Evolutionary conservation across 2,329 filamentous ascomycete species (phyloP), one percentile per base, ranked within the genome.

Genomic region (Cordyceps fumosorosea): DNA sequence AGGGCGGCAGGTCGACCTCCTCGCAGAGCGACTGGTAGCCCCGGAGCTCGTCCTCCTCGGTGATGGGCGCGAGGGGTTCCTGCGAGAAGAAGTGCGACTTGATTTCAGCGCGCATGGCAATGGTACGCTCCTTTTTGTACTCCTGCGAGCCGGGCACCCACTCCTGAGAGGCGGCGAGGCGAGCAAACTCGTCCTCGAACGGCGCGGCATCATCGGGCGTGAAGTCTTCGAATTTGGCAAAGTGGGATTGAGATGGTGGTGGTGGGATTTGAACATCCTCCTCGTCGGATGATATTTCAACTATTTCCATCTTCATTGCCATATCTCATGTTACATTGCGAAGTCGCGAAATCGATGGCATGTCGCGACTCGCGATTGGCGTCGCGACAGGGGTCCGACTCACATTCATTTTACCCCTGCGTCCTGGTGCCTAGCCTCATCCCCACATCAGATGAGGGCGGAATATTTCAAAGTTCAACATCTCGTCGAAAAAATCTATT

Each of bases 121-220:
- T 72, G 29, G 72, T 73, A 64, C 72, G 71, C 64, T 74, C 64
- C 24, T 56, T 63, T 7, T 51, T 65, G 61, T 71, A 72, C 34
- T 67, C 18, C 52, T 70, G 70, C 3, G 69, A 69, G 22, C 71
- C 69, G 20, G 67, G 67, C 37, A 67, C 54, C 70, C 69, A 72
- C 29, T 68, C 24, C 59, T 73, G 71, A 4, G 72, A 73, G 2
- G 68, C 70, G 3, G 71, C 70, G 55, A 73, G 69, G 47, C 72
- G 69, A 8, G 64, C 60, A 51, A 73, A 74, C 55, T 74, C 69
- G 26, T 71, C 8, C 50, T 73, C 69, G 40, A 74, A 74, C 0
- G 69, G 64, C 18, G 71, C 69, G 51, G 52, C 62, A 20, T 68
- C 65, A 63, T 72, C 57, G 51, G 71, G 69, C 2, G 61, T 66